Evolutionary conservation across 1,284 basidiomycete species (phyloP).

Genomic region (Cryptococcus sp.): DNA sequence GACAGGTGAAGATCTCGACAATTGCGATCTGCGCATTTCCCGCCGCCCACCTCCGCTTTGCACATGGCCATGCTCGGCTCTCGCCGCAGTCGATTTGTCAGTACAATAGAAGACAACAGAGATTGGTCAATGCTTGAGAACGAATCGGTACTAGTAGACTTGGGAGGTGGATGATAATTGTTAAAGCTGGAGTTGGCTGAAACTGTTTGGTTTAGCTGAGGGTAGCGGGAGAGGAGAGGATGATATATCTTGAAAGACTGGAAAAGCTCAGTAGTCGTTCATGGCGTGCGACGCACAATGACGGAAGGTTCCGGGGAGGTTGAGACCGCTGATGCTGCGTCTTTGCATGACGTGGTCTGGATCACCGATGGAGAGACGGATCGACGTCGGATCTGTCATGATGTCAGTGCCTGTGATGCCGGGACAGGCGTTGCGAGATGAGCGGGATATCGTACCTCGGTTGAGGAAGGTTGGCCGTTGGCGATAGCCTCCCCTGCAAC

Average conservation of each 20-base stretch:
- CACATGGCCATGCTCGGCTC: slow-evolving; percentile 34
- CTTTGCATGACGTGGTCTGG: background rate
- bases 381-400: slow-evolving; percentile 3
- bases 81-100: slow-evolving; percentile 35
- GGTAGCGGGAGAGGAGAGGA: slow-evolving; percentile 39
- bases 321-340: background rate
- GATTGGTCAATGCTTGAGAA: slow-evolving; percentile 22
- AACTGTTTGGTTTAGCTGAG: slow-evolving; percentile 24
- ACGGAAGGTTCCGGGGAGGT: background rate
- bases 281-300: slow-evolving; percentile 8
- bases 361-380: slow-evolving; percentile 12
- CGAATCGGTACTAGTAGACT: background rate
- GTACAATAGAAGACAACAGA: slow-evolving; percentile 39
- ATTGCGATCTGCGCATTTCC: slow-evolving; percentile 38
- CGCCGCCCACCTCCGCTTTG: slow-evolving; percentile 39
- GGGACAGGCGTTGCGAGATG: background rate
- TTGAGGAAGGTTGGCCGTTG: background rate
- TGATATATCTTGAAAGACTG: slow-evolving; percentile 30
- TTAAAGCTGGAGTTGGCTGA: slow-evolving; percentile 15
- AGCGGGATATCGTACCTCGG: background rate
- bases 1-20: slow-evolving; percentile 40
- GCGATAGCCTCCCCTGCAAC: background rate
- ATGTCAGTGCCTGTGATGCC: background rate
- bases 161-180: background rate
- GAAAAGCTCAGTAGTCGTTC: slow-evolving; percentile 3